Evolutionary conservation across 495 filamentous ascomycete species (phyloP).

Genomic region (Tuber aestivum): DNA sequence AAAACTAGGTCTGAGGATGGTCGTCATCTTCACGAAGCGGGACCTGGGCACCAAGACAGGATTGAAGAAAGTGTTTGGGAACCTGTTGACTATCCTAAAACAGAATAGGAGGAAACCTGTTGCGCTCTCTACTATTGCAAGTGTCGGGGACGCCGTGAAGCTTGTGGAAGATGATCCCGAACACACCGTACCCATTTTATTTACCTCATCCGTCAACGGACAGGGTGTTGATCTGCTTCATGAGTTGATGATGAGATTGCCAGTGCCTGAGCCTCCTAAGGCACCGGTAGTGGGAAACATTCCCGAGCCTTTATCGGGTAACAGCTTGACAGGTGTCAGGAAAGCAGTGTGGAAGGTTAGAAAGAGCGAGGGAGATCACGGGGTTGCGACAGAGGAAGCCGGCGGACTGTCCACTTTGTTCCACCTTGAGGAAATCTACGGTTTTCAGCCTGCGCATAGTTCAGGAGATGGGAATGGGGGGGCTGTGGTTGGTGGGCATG

Average conservation of each 20-base stretch:
- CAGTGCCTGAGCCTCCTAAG: conserved; percentile 57
- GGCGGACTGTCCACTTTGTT: conserved; percentile 52
- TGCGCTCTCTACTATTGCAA: conserved; percentile 55
- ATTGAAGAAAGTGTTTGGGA: conserved; percentile 61
- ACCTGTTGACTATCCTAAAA: conserved; percentile 73
- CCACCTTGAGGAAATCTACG: conserved; percentile 80
- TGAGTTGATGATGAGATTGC: conserved; percentile 70
- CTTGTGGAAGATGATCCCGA: conserved; percentile 50
- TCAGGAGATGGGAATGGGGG: conserved; percentile 42
- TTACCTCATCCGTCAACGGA: conserved; percentile 82
- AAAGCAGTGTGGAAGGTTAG: conserved; percentile 9
- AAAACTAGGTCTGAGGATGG: conserved; percentile 64
- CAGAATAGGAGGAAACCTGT: conserved; percentile 63
- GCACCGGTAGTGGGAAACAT: conserved; percentile 42
- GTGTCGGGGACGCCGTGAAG: conserved; percentile 50
- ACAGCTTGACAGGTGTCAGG: conserved; percentile 11
- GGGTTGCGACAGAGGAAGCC: conserved; percentile 13
- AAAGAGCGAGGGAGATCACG: conserved; percentile 2
- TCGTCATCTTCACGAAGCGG: conserved; percentile 82
- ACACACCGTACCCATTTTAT: conserved; percentile 69
- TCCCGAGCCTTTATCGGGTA: conserved; percentile 10
- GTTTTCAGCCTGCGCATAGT: conserved; percentile 31
- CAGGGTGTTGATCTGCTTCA: conserved; percentile 75
- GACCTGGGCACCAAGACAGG: conserved; percentile 71
- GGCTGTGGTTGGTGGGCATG: conserved; percentile 72